Conservation (phyloP, 1,284 basidiomycete genomes). For the Agroathelia rolfsii region DNA sequence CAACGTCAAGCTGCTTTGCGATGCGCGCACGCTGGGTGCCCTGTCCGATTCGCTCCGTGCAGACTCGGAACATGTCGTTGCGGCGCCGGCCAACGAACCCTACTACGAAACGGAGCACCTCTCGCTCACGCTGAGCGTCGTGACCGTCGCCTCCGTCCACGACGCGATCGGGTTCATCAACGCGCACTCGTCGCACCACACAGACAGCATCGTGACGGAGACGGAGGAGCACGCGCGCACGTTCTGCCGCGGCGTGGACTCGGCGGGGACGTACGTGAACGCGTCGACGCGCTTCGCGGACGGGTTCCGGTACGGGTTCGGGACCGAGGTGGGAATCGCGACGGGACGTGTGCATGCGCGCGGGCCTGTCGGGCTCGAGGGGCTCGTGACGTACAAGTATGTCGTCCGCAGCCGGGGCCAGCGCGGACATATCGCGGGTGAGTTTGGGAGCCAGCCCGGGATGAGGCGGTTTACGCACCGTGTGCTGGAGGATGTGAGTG, state of each 20-base stretch:
- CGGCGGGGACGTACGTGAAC: conserved; percentile 90
- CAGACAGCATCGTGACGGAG: conserved; percentile 91
- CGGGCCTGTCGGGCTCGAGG: conserved; percentile 94
- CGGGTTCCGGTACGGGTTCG: conserved; percentile 94
- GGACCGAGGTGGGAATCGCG: conserved; percentile 96
- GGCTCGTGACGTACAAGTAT: conserved; percentile 93
- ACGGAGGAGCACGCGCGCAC: conserved; percentile 49
- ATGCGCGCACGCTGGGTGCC: conserved; percentile 51
- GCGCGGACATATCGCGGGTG: conserved; percentile 71
- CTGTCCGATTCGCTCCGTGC: conserved; percentile 26
- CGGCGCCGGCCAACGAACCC: conserved; percentile 41
- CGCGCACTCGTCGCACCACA: conserved; percentile 89
- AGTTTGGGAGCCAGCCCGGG: too few relatives aligned
- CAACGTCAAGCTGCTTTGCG: conserved; percentile 76
- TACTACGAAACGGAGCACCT: conserved; percentile 89
- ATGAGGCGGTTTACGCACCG: too few relatives aligned
- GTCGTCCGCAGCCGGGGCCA: conserved; percentile 67
- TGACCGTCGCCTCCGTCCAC: conserved; percentile 58
- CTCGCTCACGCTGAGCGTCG: conserved; percentile 74
- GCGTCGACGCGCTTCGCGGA: conserved; percentile 94
- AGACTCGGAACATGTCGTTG: conserved; percentile 31
- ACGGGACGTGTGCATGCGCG: conserved; percentile 95
- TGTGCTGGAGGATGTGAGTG: too few relatives aligned
- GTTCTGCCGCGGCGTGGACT: conserved; percentile 86
- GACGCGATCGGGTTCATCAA: conserved; percentile 88